Evolutionary conservation across 495 filamentous ascomycete species (phyloP), one percentile per base, ranked within the genome.

Genomic region (Penicillium atrosanguineum): DNA sequence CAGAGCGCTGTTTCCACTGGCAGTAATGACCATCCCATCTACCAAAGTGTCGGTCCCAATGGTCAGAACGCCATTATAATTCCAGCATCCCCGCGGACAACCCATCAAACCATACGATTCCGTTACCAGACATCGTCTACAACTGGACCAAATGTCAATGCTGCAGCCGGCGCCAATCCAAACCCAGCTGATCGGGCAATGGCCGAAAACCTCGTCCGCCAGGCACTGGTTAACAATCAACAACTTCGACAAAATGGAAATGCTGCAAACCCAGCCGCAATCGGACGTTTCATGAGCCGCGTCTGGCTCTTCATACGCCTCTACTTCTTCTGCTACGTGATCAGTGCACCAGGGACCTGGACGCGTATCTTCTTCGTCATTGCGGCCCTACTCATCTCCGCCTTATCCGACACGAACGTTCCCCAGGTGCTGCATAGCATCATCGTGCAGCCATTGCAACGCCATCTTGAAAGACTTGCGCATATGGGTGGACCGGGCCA

Each of bases 271-370:
- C 28, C 31, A 15, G 2, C 82, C 15, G 81, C 74, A 11, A 34
- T 34, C 3, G 31, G 31, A 15, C 80, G 79, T 42, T 53, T 77
- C 36, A 70, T 82, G 59, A 73, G 84, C 46, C 79, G 83, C 20
- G 62, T 94, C 19, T 95, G 90, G 90, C 78, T 94, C 16, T 70
- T 94, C n/a, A 69, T 90, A 42, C 83, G 90, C 28, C 69, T 96
- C 18, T 80, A 84, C 40, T 79, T 85, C 44, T 89, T 95, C 68
- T 82, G 89, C 34, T 93, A 87, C 74, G 83, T 91, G 68, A 88
- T 93, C 55, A 88, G 87, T 16, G 81, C 83, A 7, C 81, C 83
- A n/a, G 81, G 83, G 25, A 81, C 85, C 40, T 91, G 86, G 86
- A 79, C 81, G 7, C 82, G 89, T 31, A 84, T 82, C 56, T 51